Evolutionary conservation across 2,329 filamentous ascomycete species (phyloP).

Genomic region (Phoma sp.): DNA sequence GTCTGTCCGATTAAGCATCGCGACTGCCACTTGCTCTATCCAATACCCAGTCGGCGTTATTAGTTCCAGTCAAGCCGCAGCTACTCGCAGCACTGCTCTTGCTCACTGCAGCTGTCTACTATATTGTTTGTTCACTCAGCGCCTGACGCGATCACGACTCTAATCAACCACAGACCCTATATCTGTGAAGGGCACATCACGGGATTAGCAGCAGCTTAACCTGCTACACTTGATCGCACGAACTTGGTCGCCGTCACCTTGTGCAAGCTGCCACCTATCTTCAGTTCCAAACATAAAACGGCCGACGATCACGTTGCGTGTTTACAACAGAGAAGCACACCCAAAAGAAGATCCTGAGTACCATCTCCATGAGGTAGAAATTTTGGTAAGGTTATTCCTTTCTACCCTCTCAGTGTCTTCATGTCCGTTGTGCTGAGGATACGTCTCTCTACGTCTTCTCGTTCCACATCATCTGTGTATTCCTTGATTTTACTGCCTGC

Average conservation of each 20-base stretch:
- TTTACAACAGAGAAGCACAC: not conserved
- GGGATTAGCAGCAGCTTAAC: not conserved
- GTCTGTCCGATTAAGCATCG: slow-evolving; percentile 10
- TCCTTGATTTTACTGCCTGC: not conserved
- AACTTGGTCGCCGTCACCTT: not conserved
- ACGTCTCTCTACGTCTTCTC: not conserved
- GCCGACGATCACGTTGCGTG: not conserved
- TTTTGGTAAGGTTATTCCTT: slow-evolving; percentile 1
- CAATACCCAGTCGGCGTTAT: slow-evolving; percentile 7
- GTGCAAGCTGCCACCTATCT: not conserved
- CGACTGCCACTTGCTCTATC: slow-evolving; percentile 9
- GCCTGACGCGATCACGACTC: not conserved
- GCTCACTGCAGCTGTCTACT: not conserved
- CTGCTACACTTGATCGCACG: not conserved
- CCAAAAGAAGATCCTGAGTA: not conserved
- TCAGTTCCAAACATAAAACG: not conserved
- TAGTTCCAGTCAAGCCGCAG: slow-evolving; percentile 2
- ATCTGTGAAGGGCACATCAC: slow-evolving; percentile 15
- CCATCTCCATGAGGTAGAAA: slow-evolving; percentile 5
- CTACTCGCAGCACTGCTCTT: not conserved
- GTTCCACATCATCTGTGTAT: not conserved
- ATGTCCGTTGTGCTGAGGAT: too few relatives aligned
- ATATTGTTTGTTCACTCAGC: not conserved
- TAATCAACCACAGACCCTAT: not conserved
- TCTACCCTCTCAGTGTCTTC: not conserved